Evolutionary conservation across 2,329 filamentous ascomycete species (phyloP), one percentile per base, ranked within the genome.

Genomic region (Ophiocordyceps camponoti-floridani): DNA sequence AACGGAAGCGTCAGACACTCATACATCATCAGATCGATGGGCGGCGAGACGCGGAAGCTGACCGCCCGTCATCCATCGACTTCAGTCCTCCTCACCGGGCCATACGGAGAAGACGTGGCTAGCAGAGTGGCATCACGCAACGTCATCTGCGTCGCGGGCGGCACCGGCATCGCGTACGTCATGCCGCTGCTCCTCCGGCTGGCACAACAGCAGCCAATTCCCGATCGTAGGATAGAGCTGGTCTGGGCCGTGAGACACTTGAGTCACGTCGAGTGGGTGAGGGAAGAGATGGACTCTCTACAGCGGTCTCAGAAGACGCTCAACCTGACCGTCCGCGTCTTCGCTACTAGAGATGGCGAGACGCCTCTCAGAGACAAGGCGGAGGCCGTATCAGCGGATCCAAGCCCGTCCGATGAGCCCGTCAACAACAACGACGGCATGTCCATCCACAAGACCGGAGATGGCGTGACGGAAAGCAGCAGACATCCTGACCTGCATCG

Each of bases 181-280:
- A 54, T 65, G 10, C 62, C 63, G 1, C 46, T 61, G 2, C 58
- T 63, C 13, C 51, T 63, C 14, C 48, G 57, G 13, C 54, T 62
- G 10, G 55, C 57, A 28, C 56, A 53, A 33, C 52, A 49, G 18
- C 62, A 75, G n/a, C 58, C 77, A 5, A 70, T 56, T 41, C 49
- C 58, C 26, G 59, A 67, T 45, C 61, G 68, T 44, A 67, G 63
- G 47, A 55, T 82, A 2, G 71, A 78, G 51, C 69, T 84, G n/a
- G 62, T 82, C 46, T 84, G 79, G 79, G 70, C 73, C 2, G 64
- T 83, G 35, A 67, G 77, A 13, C 68, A 70, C 38, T 61, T 61
- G 7, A 55, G 58, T 7, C 73, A 82, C 48, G 56, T 74, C 14
- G 61, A 66, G 18, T 84, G 79, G 77, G 62, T 82, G 10, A 58